Percentiles rank a stretch among this genome's conserved stretches.
phyloP scores from a whole-genome alignment of 2,329 filamentous ascomycete genomes.

The Fusarium abutilonis region DNA sequence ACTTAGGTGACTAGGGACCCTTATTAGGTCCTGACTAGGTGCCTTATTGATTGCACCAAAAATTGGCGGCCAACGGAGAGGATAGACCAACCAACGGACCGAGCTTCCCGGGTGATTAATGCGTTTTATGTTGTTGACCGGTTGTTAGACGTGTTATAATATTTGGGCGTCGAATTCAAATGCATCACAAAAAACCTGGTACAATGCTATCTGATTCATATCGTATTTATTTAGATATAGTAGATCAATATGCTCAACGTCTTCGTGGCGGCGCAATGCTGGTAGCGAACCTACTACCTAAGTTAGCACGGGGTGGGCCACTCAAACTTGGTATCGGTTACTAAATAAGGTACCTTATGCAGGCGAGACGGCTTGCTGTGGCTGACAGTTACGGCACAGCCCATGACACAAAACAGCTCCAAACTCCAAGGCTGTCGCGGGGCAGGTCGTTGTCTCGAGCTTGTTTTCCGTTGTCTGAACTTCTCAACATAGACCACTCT shows the following conservation, averaged over 20 bases:
- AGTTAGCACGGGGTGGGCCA: constrained; percentile 20
- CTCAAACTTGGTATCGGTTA: constrained; percentile 15
- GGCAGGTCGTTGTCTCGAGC: constrained; percentile 8
- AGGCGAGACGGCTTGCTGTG: constrained; percentile 22
- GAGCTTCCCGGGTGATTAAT: constrained; percentile 9
- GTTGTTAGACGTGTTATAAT: not conserved
- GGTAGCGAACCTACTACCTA: constrained; percentile 34
- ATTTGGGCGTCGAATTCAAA: constrained; percentile 8
- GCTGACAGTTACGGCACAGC: constrained; percentile 27
- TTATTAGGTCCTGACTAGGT: constrained; percentile 34
- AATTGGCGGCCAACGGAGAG: constrained; percentile 30
- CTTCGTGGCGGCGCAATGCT: constrained; percentile 35
- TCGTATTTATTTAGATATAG: constrained; percentile 17
- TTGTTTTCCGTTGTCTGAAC: not conserved
- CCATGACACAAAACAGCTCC: constrained; percentile 17
- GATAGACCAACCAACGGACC: constrained; percentile 21
- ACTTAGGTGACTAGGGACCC: constrained; percentile 39
- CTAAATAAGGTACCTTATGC: not conserved
- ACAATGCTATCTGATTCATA: constrained; percentile 16
- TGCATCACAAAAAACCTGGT: constrained; percentile 13
- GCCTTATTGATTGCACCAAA: constrained; percentile 35
- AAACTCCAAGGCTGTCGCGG: constrained; percentile 6
- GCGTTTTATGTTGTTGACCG: not conserved
- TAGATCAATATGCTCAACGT: constrained; percentile 26
- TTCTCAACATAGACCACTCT: not conserved